A percentile compares a stretch with the other conserved stretches of the same genome.
Conservation (phyloP, 345 rosid species). For the Salix purpurea region DNA sequence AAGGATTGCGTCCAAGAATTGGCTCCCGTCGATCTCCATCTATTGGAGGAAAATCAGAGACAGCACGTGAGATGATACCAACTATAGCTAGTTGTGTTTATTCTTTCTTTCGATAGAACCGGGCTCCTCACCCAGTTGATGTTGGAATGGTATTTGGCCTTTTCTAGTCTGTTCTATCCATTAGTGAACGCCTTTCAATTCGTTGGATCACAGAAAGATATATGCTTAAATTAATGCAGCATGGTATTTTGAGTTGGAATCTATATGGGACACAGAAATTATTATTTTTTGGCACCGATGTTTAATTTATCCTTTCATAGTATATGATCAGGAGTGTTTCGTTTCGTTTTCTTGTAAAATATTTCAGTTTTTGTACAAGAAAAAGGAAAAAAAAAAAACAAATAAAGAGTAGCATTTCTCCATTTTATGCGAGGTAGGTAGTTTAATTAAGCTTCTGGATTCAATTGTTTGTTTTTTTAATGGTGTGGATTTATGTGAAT, state of each 20-base stretch:
- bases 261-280: neutral
- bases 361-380: neutral
- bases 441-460: neutral
- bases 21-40: neutral
- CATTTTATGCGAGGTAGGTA: neutral
- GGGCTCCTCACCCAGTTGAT: neutral
- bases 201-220: neutral
- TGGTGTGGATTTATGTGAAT: no score
- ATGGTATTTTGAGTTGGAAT: neutral
- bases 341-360: no score
- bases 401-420: neutral
- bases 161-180: neutral
- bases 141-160: slow-evolving; percentile 1
- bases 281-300: neutral
- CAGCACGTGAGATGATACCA: neutral
- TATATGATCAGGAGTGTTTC: no score
- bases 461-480: neutral
- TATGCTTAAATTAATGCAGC: neutral
- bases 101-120: neutral
- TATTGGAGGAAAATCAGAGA: neutral
- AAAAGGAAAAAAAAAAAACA: no score
- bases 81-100: neutral
- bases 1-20: slow-evolving; percentile 9
- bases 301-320: neutral
- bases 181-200: neutral